phyloP scores from a whole-genome alignment of 768 basidiomycete genomes.

The Leucosporidium yakuticum region DNA sequence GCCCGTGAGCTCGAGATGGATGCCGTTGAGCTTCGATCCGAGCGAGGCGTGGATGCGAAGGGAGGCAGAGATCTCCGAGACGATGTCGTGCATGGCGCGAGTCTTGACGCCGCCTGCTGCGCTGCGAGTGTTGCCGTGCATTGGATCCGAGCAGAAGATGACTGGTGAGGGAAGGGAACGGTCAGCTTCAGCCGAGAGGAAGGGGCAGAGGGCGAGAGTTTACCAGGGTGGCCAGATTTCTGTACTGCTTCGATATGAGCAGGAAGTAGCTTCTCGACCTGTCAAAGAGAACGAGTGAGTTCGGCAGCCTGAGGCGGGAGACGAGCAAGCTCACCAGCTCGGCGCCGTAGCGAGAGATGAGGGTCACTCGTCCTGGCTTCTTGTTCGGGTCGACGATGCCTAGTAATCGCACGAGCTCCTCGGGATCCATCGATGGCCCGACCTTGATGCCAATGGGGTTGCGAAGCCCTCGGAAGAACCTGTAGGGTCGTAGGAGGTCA shows the following conservation, averaged over 20 bases:
- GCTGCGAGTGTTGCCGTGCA: constrained; percentile 96
- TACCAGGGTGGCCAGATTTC: constrained; percentile 61
- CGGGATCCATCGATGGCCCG: constrained; percentile 74
- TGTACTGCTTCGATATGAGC: constrained; percentile 77
- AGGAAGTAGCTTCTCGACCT: constrained; percentile 71
- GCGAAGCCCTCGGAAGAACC: constrained; percentile 73
- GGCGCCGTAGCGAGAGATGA: constrained; percentile 92
- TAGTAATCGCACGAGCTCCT: constrained; percentile 69
- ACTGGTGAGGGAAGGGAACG: constrained; percentile 45
- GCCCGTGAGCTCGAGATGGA: constrained; percentile 87
- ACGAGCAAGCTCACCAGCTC: constrained; percentile 54
- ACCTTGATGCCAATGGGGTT: constrained; percentile 96
- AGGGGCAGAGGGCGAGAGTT: neutral
- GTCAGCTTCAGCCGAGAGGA: too few relatives aligned
- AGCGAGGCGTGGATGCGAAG: constrained; percentile 70
- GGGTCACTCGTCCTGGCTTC: constrained; percentile 72
- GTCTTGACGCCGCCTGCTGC: constrained; percentile 70
- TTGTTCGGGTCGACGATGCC: constrained; percentile 80
- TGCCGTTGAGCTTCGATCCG: constrained; percentile 67
- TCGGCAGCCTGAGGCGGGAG: too few relatives aligned
- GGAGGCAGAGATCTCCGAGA: constrained; percentile 74
- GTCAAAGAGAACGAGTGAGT: neutral
- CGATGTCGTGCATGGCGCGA: constrained; percentile 60
- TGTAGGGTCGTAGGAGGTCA: neutral
- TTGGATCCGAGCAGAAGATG: constrained; percentile 92